A percentile compares a stretch with the other conserved stretches of the same genome.
These are phyloP conservation scores for Bromus sterilis DNA, from an alignment of 176 grass and related monocot species.

Conservation along the genomic window DNA sequence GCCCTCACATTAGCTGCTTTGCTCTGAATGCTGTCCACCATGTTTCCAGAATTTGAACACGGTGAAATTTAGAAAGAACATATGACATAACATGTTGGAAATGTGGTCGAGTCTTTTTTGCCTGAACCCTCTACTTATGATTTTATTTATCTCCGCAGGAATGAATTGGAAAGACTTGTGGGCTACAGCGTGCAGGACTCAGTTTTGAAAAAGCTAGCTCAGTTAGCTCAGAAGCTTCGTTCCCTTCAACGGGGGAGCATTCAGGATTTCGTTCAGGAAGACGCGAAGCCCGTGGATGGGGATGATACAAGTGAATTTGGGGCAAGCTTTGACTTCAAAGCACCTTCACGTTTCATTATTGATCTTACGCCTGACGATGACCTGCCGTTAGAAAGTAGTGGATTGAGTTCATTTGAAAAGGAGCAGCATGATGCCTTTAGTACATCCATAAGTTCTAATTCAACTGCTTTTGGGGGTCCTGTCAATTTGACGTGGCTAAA, in stretches of 20 bases:
- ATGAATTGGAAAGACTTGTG: constrained; percentile 66
- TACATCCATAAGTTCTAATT: constrained; percentile 24
- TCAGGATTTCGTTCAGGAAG: constrained; percentile 25
- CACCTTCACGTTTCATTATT: constrained; percentile 75
- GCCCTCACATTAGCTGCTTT: neutral
- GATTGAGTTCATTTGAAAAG: constrained; percentile 19
- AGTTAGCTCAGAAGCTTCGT: constrained; percentile 52
- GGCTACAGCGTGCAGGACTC: constrained; percentile 53
- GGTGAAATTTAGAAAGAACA: neutral
- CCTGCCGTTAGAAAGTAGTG: constrained; percentile 24
- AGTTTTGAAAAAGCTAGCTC: constrained; percentile 48
- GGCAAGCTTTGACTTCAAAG: constrained; percentile 63
- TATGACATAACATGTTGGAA: neutral
- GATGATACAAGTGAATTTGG: constrained; percentile 68
- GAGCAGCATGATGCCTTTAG: constrained; percentile 31
- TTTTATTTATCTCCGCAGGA: constrained; percentile 33
- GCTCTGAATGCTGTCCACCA: neutral
- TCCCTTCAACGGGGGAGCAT: constrained; percentile 34
- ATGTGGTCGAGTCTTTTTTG: neutral
- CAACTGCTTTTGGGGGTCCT: constrained; percentile 30
- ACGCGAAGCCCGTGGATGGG: constrained; percentile 9
- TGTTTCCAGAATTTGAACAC: neutral
- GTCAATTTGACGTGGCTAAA: constrained; percentile 85
- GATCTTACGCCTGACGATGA: constrained; percentile 48
- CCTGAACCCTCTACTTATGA: neutral